Percentiles rank a stretch among this genome's conserved stretches.
phyloP scores from a whole-genome alignment of 1,139 yeast species.

The Suhomyces guaymorum region DNA sequence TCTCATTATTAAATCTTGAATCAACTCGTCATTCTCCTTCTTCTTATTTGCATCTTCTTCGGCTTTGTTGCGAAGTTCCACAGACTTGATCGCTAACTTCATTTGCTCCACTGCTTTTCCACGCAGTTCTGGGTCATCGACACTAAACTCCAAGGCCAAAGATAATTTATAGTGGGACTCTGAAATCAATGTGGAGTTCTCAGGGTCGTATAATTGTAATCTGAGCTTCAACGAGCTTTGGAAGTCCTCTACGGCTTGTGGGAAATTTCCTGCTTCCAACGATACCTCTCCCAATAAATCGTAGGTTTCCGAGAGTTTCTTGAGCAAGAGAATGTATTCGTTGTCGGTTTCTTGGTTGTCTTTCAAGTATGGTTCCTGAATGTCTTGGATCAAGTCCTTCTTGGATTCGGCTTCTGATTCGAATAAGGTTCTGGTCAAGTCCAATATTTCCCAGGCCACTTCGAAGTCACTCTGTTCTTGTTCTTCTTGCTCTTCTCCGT shows the following conservation, averaged over 20 bases:
- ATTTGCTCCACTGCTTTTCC: conserved; percentile 59
- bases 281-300: conserved; percentile 88
- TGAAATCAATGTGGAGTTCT: conserved; percentile 60
- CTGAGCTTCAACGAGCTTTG: conserved; percentile 57
- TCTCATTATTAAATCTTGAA: conserved; percentile 53
- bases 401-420: conserved; percentile 38
- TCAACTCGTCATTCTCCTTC: conserved; percentile 50
- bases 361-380: conserved; percentile 34
- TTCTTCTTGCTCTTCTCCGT: conserved; percentile 33
- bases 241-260: conserved; percentile 73
- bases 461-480: conserved; percentile 73
- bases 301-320: conserved; percentile 71
- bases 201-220: conserved; percentile 48
- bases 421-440: conserved; percentile 67
- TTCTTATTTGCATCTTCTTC: conserved; percentile 35
- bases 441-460: conserved; percentile 85
- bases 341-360: conserved; percentile 36
- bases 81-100: conserved; percentile 60
- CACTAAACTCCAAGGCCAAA: conserved; percentile 71
- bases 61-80: conserved; percentile 41
- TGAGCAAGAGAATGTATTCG: conserved; percentile 37
- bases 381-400: conserved; percentile 12
- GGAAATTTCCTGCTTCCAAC: conserved; percentile 79
- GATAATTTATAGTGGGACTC: conserved; percentile 85
- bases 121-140: conserved; percentile 51